phyloP scores from a whole-genome alignment of 2,329 filamentous ascomycete species.

The Stemphylium beticola region DNA sequence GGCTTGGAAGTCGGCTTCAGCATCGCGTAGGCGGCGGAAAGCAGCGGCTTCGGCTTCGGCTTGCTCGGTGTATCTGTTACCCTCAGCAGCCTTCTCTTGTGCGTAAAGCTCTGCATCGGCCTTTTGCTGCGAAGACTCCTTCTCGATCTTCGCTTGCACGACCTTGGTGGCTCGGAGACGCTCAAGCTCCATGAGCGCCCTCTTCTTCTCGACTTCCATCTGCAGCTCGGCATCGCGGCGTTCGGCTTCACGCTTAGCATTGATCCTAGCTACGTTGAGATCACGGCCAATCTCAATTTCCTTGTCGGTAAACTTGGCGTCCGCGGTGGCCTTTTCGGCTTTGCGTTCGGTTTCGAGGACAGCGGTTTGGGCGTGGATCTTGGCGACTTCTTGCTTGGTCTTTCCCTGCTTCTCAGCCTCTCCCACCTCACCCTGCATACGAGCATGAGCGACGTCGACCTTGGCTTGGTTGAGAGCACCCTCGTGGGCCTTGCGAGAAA shows the following conservation, averaged over 20 bases:
- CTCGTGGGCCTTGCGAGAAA: conserved; percentile 83
- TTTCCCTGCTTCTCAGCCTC: conserved; percentile 79
- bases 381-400: conserved; percentile 84
- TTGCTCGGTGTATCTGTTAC: conserved; percentile 64
- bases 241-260: conserved; percentile 75
- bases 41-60: conserved; percentile 63
- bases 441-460: conserved; percentile 64
- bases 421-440: conserved; percentile 72
- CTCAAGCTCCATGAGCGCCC: conserved; percentile 80
- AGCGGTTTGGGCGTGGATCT: conserved; percentile 85
- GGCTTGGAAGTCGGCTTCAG: conserved; percentile 53
- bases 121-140: conserved; percentile 71
- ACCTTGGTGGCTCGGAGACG: conserved; percentile 78
- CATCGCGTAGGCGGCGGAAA: conserved; percentile 49
- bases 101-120: conserved; percentile 64
- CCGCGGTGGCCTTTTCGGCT: conserved; percentile 78
- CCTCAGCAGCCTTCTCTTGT: conserved; percentile 59
- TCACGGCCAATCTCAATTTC: conserved; percentile 76
- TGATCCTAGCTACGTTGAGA: conserved; percentile 76
- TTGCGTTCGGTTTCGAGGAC: conserved; percentile 85
- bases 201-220: conserved; percentile 76
- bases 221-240: conserved; percentile 80
- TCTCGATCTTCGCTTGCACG: conserved; percentile 73
- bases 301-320: conserved; percentile 74
- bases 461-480: conserved; percentile 82